phyloP scores from a whole-genome alignment of 1,284 basidiomycete genomes.

The Gymnopus androsaceus region DNA sequence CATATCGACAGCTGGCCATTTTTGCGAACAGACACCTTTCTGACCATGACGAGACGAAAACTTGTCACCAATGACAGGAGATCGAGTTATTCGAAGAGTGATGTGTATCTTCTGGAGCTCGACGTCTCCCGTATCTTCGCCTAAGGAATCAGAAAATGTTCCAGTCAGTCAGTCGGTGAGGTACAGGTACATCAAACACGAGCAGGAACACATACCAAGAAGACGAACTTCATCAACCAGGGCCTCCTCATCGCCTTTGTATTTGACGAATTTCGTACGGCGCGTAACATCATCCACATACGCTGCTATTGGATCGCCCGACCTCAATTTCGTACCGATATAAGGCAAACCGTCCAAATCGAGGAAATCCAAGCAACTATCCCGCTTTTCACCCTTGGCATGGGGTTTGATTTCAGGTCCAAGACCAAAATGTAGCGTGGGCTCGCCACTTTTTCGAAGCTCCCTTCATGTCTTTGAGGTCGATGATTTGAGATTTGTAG shows the following conservation, averaged over 20 bases:
- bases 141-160: constrained; percentile 37
- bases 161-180: constrained; percentile 5
- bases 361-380: constrained; percentile 62
- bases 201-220: constrained; percentile 58
- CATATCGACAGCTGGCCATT: constrained; percentile 98
- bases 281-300: constrained; percentile 89
- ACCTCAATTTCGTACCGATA: constrained; percentile 69
- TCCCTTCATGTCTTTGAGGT: constrained; percentile 82
- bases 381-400: constrained; percentile 49
- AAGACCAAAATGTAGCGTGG: constrained; percentile 85
- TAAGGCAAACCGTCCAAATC: constrained; percentile 87
- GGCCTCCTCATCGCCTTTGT: constrained; percentile 94
- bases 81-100: constrained; percentile 90
- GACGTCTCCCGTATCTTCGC: constrained; percentile 82
- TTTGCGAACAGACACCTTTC: constrained; percentile 99
- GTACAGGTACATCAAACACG: background rate
- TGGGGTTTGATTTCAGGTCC: constrained; percentile 71
- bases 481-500: constrained; percentile 94
- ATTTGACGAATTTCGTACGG: constrained; percentile 87
- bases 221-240: constrained; percentile 94
- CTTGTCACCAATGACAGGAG: constrained; percentile 98
- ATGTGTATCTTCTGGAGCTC: constrained; percentile 94
- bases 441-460: constrained; percentile 54
- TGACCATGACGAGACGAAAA: constrained; percentile 99
- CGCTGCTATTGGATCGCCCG: constrained; percentile 83